Percentiles rank a stretch among this genome's conserved stretches.
Evolutionary conservation across 805 yeast species (phyloP).

Genomic region (Nakazawaea holstii): DNA sequence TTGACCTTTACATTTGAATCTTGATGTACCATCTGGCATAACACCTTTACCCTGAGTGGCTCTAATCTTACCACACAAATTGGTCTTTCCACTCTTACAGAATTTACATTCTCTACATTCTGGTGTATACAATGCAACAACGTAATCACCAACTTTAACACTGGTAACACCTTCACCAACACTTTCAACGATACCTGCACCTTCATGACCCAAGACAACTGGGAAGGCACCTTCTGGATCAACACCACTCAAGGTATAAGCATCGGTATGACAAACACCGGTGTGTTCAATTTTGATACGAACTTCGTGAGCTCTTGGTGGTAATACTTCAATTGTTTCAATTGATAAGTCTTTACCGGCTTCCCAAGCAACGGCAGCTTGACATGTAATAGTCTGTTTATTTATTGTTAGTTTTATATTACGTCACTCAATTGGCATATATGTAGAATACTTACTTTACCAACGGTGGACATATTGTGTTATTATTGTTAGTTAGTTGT

Average conservation of each 20-base stretch:
- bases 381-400: constrained; percentile 63
- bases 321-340: constrained; percentile 84
- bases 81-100: constrained; percentile 93
- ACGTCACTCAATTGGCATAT: not conserved
- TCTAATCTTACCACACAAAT: constrained; percentile 91
- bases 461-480: constrained; percentile 5
- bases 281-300: constrained; percentile 83
- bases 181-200: constrained; percentile 94
- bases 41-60: constrained; percentile 98
- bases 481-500: no score
- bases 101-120: constrained; percentile 95
- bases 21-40: constrained; percentile 96
- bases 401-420: no score
- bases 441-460: constrained; percentile 8
- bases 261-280: constrained; percentile 98
- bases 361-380: constrained; percentile 98
- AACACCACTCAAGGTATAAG: constrained; percentile 87
- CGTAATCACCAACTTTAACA: constrained; percentile 92
- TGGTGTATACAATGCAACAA: constrained; percentile 91
- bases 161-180: constrained; percentile 90
- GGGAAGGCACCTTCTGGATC: constrained; percentile 99
- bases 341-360: constrained; percentile 70
- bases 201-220: constrained; percentile 92
- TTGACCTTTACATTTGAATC: constrained; percentile 86
- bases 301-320: constrained; percentile 97